Conservation (phyloP, 2,329 filamentous ascomycete genomes). For the Parafenestella ontariensis region DNA sequence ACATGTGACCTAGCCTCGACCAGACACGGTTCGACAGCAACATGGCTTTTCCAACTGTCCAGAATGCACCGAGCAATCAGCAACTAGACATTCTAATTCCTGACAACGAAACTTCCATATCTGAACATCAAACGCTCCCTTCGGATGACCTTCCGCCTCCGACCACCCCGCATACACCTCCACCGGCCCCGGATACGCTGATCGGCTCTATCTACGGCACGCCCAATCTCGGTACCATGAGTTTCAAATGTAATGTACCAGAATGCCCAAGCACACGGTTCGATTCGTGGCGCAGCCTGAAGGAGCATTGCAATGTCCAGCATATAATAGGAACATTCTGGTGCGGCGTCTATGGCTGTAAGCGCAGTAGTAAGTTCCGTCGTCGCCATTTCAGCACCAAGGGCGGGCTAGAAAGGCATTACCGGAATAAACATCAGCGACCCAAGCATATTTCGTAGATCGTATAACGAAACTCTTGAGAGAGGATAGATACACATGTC, state of each 20-base stretch:
- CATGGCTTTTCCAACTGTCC: not conserved
- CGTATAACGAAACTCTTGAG: no score
- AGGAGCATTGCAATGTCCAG: slow-evolving; percentile 2
- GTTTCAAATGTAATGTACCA: not conserved
- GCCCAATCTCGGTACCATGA: not conserved
- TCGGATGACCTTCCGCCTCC: not conserved
- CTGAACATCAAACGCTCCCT: not conserved
- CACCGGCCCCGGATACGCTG: not conserved
- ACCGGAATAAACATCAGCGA: not conserved
- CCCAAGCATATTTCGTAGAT: no score
- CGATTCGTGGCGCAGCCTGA: not conserved
- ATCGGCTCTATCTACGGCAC: not conserved
- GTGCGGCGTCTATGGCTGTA: not conserved
- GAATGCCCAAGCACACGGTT: not conserved
- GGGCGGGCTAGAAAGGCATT: slow-evolving; percentile 1
- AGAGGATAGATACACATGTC: no score
- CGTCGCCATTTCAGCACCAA: not conserved
- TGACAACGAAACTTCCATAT: not conserved
- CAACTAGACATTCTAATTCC: not conserved
- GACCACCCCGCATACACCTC: not conserved
- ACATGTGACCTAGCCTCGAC: not conserved
- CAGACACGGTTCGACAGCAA: not conserved
- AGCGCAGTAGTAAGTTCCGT: not conserved
- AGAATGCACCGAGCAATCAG: not conserved
- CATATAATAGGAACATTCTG: not conserved